A percentile compares a stretch with the other conserved stretches of the same genome.
These are phyloP conservation scores for Trichoderma aggressivum DNA, from an alignment of 2,329 filamentous ascomycete species.

Conservation along the genomic window DNA sequence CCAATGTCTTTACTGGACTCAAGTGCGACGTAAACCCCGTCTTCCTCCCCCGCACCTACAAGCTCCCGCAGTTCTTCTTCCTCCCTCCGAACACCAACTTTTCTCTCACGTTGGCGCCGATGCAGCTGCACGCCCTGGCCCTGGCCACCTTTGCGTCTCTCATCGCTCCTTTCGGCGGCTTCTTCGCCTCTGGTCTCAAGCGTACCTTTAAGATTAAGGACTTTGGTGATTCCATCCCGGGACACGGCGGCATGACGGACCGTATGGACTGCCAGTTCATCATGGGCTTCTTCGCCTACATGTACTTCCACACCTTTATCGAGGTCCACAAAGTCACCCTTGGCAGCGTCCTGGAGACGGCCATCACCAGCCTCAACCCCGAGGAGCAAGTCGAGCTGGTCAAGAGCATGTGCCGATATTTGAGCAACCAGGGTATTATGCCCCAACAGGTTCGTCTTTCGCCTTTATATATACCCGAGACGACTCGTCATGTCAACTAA, in stretches of 20 bases:
- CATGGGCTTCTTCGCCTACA: constrained; percentile 97
- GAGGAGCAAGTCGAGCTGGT: constrained; percentile 88
- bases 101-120: constrained; percentile 74
- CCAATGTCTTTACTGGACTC: constrained; percentile 87
- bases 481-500: background rate
- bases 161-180: constrained; percentile 95
- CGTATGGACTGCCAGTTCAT: constrained; percentile 99
- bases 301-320: constrained; percentile 98
- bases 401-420: constrained; percentile 59
- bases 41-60: constrained; percentile 75
- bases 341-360: constrained; percentile 83
- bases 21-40: constrained; percentile 88
- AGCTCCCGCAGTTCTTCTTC: constrained; percentile 69
- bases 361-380: constrained; percentile 79
- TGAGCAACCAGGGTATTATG: constrained; percentile 59
- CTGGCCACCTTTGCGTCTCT: constrained; percentile 93
- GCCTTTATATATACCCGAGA: background rate
- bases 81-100: constrained; percentile 55
- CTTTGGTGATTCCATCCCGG: constrained; percentile 96
- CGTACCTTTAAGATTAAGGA: constrained; percentile 99
- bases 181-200: constrained; percentile 97
- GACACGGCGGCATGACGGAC: constrained; percentile 96
- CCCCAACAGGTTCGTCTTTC: constrained; percentile 30
- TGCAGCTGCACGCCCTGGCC: constrained; percentile 88
- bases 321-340: constrained; percentile 81